phyloP scores from a whole-genome alignment of 305 asterid species.

The Fraxinus platypoda region DNA sequence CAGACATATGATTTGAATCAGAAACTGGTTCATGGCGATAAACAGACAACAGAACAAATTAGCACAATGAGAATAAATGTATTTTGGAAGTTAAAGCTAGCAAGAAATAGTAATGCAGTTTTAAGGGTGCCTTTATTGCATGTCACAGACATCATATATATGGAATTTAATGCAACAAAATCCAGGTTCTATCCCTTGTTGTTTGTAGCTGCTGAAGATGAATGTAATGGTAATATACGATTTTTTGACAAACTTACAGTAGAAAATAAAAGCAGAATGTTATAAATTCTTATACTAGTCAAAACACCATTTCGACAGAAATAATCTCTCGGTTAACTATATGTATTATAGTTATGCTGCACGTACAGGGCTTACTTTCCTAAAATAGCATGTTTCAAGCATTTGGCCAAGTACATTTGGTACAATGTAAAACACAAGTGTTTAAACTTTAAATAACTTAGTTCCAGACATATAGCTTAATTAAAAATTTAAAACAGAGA shows the following conservation, averaged over 20 bases:
- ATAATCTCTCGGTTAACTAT: not conserved
- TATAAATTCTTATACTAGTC: not conserved
- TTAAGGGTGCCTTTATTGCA: not conserved
- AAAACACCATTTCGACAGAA: not conserved
- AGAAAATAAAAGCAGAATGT: not conserved
- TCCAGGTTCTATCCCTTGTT: not conserved
- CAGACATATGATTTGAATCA: slow-evolving; percentile 29
- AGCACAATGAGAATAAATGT: not conserved
- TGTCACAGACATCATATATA: not conserved
- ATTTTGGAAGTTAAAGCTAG: not conserved
- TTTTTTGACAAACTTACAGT: not conserved
- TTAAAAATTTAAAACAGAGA: not conserved
- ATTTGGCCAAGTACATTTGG: not conserved
- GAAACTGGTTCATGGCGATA: slow-evolving; percentile 36
- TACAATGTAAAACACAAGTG: not conserved
- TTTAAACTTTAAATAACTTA: not conserved
- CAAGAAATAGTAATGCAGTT: not conserved
- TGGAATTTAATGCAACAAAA: not conserved
- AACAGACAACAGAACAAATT: slow-evolving; percentile 2
- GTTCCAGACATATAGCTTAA: not conserved
- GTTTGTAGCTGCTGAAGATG: not conserved
- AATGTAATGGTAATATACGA: not conserved
- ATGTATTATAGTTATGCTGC: not conserved
- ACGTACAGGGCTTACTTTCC: too few species aligned
- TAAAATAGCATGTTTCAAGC: not conserved